Conservation (phyloP, 2,329 filamentous ascomycete genomes). For the Colletotrichum ledebouriae region DNA sequence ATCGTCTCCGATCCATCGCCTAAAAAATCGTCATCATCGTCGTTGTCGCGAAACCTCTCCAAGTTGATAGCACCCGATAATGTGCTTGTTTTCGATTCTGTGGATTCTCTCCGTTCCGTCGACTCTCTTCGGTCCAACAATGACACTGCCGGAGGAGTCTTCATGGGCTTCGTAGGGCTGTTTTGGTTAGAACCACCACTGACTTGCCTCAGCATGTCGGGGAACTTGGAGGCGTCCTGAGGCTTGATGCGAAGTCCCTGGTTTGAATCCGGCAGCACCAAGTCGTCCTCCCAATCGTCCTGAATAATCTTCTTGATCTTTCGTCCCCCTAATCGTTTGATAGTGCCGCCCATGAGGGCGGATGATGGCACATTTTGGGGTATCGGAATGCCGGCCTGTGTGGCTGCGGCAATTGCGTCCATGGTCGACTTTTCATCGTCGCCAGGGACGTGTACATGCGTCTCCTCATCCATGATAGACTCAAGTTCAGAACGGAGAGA, state of each 20-base stretch:
- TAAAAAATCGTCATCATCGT: conserved; percentile 73
- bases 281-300: conserved; percentile 85
- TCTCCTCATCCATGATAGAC: conserved; percentile 82
- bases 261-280: conserved; percentile 74
- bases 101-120: conserved; percentile 48
- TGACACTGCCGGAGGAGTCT: conserved; percentile 49
- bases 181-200: conserved; percentile 66
- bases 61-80: conserved; percentile 67
- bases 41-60: conserved; percentile 73
- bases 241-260: conserved; percentile 75
- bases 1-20: conserved; percentile 76
- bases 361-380: conserved; percentile 89
- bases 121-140: conserved; percentile 50
- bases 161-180: conserved; percentile 63
- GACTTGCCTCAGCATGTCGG: conserved; percentile 77
- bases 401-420: conserved; percentile 89
- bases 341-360: conserved; percentile 90
- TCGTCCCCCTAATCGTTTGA: conserved; percentile 85
- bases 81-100: conserved; percentile 50
- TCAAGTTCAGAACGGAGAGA: conserved; percentile 88
- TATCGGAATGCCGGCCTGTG: conserved; percentile 90
- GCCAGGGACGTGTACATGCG: conserved; percentile 85
- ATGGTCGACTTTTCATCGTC: conserved; percentile 87
- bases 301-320: conserved; percentile 80
- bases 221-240: conserved; percentile 71